Base-by-base conservation (phyloP, 331 rosid species). In the Prunus yedoensis region DNA sequence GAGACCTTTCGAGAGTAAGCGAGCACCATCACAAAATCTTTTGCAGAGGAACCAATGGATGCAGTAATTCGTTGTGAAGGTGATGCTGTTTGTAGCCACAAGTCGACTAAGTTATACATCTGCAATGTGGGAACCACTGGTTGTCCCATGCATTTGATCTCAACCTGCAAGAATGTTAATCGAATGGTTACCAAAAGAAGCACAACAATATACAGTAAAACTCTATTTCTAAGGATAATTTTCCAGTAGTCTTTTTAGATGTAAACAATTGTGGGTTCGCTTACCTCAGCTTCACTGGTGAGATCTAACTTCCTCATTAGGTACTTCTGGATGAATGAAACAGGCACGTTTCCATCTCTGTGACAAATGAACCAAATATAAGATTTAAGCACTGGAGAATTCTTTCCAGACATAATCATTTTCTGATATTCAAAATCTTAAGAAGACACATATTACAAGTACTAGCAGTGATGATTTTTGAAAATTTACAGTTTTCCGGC, bases 111-210 rank as follows among this genome's bases (percentile, higher is more conserved):
- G 52, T 87, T 90, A 38, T 87, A 72, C 52, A 94, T 82, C 77
- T 73, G 84, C 86, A 92, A 70, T 4, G 91, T 78, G 14, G 97
- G 97, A 38, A 81, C 88, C 75, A 94, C 95, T 28, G 97, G 84
- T 51, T 90, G 96, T 60, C 99, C 99, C 96, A 89, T 86, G n/a
- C 97, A 94, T 83, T 87, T 92, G 10, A 94, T 91, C 85, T 92
- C 99, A 65, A 94, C 89, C 99, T 94, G 87, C 74, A 86, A 75
- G 53, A 46, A 47, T 17, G 43, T 81, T 16, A 62, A 73, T 46
- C 2, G 27, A 57, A 53, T 13, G 8, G 62, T 84, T 75, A 76
- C 28, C 66, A 64, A 65, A 41, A 54, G 18, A 70, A 23, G 66
- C 49, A 20, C 51, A 56, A 28, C 18, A 74, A 20, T 2, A 43